Base-by-base conservation (phyloP, 306 rosid species). In the Astragalus membranaceus region DNA sequence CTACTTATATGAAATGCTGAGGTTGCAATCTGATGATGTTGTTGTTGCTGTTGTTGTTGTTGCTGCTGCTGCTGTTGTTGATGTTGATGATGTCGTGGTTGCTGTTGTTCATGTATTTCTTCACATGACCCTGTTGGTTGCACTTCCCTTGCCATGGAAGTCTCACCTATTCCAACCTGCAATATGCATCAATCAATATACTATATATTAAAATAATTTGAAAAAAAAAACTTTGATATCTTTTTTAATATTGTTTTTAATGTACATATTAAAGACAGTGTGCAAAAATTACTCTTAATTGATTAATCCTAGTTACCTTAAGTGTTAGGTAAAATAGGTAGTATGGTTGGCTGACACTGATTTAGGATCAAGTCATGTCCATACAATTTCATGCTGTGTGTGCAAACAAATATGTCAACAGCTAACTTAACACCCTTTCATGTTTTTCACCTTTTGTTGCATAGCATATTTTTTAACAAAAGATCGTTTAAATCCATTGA, bases 151-250 rank as follows among this genome's bases (percentile, higher is more conserved):
- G 67, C 80, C 11, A 80, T 82, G 15, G 89, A 89, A 76, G 76
- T 79, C 70, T 90, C 98, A 49, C 85, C 97, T 53, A 88, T 82
- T 70, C 95, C 95, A 80, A 85, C 96, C 98, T 39, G 8, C 44
- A 35, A 4, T 1, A 37, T 37, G 42, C 9, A 6, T 37, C 9
- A 6, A 37, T 37, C 42, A 37, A 33, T 6, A 33, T 33, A 33
- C 5, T 33, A 35, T 35, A 26, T 35, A 35, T 35, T 35, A 35
- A 35, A 35, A 5, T 35, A 35, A 35, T 35, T 35, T 35, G 3
- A 35, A 33, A 4, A 33, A 5, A 33, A 33, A 6, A 26, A 26
- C 30, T 26, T 1, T 35, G n/a, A n/a, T 35, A 35, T 35, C 1
- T 35, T 35, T 35, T 35, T 35, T 35, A 3, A 0, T 33, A 35